Conservation (phyloP, 2,329 filamentous ascomycete genomes). For the Ceratocystis diversiconidia region DNA sequence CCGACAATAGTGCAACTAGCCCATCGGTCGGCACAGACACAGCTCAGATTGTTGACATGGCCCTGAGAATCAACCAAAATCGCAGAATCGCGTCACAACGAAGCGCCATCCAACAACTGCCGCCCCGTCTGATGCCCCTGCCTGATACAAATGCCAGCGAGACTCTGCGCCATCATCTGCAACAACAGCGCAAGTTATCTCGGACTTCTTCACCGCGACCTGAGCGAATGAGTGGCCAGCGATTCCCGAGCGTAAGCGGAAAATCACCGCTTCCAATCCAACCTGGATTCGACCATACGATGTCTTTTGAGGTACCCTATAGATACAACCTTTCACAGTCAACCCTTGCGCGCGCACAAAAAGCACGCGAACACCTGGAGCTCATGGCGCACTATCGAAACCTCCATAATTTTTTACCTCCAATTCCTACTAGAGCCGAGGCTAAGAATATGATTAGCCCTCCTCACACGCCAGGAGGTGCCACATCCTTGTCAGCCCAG, state of each 20-base stretch:
- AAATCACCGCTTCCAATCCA: constrained; percentile 23
- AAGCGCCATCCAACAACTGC: constrained; percentile 38
- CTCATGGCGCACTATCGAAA: constrained; percentile 72
- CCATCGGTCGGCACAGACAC: constrained; percentile 39
- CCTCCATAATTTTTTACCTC: constrained; percentile 64
- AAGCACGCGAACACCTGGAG: constrained; percentile 73
- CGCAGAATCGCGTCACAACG: constrained; percentile 48
- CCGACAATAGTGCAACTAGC: constrained; percentile 15
- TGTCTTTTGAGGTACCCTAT: constrained; percentile 26
- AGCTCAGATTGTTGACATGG: constrained; percentile 83
- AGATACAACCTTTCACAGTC: constrained; percentile 60
- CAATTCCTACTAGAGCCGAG: constrained; percentile 36
- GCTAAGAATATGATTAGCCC: constrained; percentile 20
- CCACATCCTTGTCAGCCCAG: constrained; percentile 16
- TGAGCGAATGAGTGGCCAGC: constrained; percentile 27
- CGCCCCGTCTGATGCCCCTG: constrained; percentile 37
- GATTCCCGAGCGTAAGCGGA: constrained; percentile 29
- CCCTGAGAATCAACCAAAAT: constrained; percentile 74
- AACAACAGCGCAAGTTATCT: constrained; percentile 52
- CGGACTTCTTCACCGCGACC: constrained; percentile 47
- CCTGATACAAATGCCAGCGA: constrained; percentile 40
- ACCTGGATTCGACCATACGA: constrained; percentile 25
- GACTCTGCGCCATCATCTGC: constrained; percentile 54
- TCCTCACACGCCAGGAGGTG: constrained; percentile 28
- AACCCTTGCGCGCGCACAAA: constrained; percentile 69